Evolutionary conservation across 371 early-diverging fungal genomes (phyloP).

Genomic region (Saksenaea vasiformis): DNA sequence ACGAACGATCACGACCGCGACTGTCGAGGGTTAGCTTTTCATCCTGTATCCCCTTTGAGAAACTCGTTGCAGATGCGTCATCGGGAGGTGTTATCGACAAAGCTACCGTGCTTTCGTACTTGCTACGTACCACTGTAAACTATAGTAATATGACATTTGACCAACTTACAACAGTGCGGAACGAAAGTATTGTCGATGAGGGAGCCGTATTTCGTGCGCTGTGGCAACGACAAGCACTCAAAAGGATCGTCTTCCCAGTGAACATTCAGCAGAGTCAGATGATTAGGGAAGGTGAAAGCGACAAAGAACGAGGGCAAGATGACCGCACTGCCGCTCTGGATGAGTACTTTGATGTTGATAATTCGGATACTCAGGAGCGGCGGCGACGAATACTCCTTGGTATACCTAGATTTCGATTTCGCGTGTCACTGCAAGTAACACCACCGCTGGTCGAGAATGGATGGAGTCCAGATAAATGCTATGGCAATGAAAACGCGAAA

Average conservation of each 20-base stretch:
- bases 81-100: slow-evolving; percentile 52
- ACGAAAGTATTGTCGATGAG: slow-evolving; percentile 52
- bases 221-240: slow-evolving; percentile 51
- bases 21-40: slow-evolving; percentile 36
- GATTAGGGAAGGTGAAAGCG: neutral
- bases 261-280: slow-evolving; percentile 9
- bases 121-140: slow-evolving; percentile 40
- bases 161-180: slow-evolving; percentile 41
- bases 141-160: slow-evolving; percentile 57
- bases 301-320: neutral
- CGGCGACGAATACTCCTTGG: slow-evolving; percentile 38
- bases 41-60: slow-evolving; percentile 44
- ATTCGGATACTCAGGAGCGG: slow-evolving; percentile 30
- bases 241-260: slow-evolving; percentile 38
- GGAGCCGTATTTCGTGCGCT: slow-evolving; percentile 50
- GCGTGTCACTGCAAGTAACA: slow-evolving; percentile 23
- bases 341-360: slow-evolving; percentile 51
- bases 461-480: slow-evolving; percentile 7
- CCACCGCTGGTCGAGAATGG: slow-evolving; percentile 24
- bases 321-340: slow-evolving; percentile 36
- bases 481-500: neutral
- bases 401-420: slow-evolving; percentile 39
- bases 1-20: neutral
- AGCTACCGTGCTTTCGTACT: slow-evolving; percentile 44
- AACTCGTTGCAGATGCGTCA: slow-evolving; percentile 36